phyloP scores from a whole-genome alignment of 768 basidiomycete species.

The Termitomyces eurrhizus region DNA sequence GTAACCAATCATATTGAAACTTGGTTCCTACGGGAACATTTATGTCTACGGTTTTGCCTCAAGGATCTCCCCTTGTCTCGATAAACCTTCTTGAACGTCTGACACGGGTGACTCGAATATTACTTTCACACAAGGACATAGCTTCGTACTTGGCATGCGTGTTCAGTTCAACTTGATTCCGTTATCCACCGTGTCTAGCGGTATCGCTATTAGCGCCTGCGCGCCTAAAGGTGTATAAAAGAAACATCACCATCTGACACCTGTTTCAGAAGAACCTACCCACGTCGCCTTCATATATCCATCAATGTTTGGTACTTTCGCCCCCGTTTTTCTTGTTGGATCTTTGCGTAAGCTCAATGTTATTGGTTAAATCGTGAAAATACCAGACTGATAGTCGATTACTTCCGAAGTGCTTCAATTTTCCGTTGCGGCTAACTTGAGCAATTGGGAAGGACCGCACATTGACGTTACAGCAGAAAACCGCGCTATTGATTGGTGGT shows the following conservation, averaged over 20 bases:
- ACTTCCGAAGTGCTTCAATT: constrained; percentile 19
- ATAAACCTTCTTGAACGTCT: not conserved
- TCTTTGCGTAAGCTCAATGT: constrained; percentile 7
- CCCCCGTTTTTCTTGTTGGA: not conserved
- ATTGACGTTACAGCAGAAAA: constrained; percentile 12
- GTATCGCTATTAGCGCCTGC: not conserved
- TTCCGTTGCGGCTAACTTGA: constrained; percentile 5
- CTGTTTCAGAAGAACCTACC: not conserved
- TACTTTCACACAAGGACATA: not conserved
- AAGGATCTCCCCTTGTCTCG: not conserved
- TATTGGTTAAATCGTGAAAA: not conserved
- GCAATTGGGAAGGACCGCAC: constrained; percentile 14
- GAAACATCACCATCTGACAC: not conserved
- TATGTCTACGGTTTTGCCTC: not conserved
- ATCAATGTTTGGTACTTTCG: constrained; percentile 2
- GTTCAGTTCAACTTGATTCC: not conserved
- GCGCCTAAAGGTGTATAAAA: constrained; percentile 7
- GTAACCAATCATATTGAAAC: not conserved
- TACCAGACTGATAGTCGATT: not conserved
- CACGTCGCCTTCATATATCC: not conserved
- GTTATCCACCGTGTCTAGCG: constrained; percentile 2
- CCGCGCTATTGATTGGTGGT: constrained; percentile 16
- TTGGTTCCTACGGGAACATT: not conserved
- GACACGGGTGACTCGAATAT: not conserved
- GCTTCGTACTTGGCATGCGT: not conserved